Conservation (phyloP, 495 filamentous ascomycete species). For the Aspergillus mulundensis region DNA sequence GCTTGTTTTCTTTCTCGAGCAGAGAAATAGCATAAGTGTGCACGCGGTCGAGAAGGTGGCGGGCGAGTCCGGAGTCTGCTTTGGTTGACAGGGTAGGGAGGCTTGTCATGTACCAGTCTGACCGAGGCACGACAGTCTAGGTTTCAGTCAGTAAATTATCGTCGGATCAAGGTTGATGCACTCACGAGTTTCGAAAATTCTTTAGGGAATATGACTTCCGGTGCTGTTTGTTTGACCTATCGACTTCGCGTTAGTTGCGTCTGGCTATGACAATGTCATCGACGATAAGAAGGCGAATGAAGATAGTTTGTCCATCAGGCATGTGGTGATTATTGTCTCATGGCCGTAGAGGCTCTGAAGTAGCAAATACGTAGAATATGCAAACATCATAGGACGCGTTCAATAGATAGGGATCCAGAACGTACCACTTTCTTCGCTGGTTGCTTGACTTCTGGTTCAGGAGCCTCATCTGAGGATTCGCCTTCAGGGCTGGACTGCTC, state of each 20-base stretch:
- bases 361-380: constrained; percentile 99
- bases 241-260: constrained; percentile 24
- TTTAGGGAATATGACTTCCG: constrained; percentile 29
- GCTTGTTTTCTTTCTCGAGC: constrained; percentile 66
- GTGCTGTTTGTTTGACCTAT: constrained; percentile 41
- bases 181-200: constrained; percentile 44
- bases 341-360: constrained; percentile 94
- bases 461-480: background rate
- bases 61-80: constrained; percentile 45
- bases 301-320: constrained; percentile 65
- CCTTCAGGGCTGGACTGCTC: constrained; percentile 21
- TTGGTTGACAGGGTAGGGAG: constrained; percentile 55
- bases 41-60: constrained; percentile 62
- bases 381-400: constrained; percentile 76
- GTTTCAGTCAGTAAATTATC: constrained; percentile 19
- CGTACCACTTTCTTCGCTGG: constrained; percentile 52
- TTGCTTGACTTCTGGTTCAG: constrained; percentile 7
- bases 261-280: background rate
- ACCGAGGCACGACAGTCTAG: constrained; percentile 68
- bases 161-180: background rate
- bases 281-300: constrained; percentile 11
- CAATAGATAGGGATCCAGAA: constrained; percentile 18
- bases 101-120: constrained; percentile 77
- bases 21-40: constrained; percentile 70
- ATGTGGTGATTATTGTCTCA: constrained; percentile 90